Evolutionary conservation across 1,284 basidiomycete genomes (phyloP), one percentile per base, ranked within the genome.

Genomic region (Fistulinella cinereoalba): DNA sequence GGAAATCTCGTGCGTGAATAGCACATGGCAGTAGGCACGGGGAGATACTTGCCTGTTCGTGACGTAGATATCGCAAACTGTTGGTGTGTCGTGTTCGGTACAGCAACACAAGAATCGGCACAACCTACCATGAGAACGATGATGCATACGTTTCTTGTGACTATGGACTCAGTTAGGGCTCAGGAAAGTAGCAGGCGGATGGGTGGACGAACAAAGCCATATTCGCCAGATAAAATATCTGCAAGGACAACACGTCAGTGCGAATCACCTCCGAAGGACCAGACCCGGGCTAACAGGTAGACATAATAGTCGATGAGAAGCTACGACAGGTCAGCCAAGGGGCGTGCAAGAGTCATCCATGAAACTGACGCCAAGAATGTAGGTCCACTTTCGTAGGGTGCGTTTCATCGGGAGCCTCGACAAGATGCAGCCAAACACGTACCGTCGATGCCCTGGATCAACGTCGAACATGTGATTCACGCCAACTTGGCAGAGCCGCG

Each of bases 211-310:
- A 66, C 61, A 66, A 27, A 44, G 22, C 64, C 64, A 64, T 57
- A 64, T 54, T 6, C 64, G 54, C 61, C 61, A 64, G 4, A 56
- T 64, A 41, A 64, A 64, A 43, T 64, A 64, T 3, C 61, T 66
- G 37, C 7, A 12, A 12, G 24, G 4, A 40, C n/a, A 16, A 4
- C 12, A 31, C 34, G 19, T 37, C 6, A 44, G 33, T 10, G 6
- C 2, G 6, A 18, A 18, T 21, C n/a, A 6, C 18, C 27, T 10
- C 15, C 1, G n/a, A n/a, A n/a, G n/a, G n/a, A n/a, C n/a, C n/a
- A 34, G 10, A 11, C n/a, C 9, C 3, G 21, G 16, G 43, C 61
- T 43, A 19, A 62, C 61, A 54, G 18, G 27, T 66, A 66, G 28
- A 64, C 62, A 29, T 61, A 51, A 22, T 63, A 60, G 46, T 64